phyloP scores from a whole-genome alignment of 345 rosid species.

The Garcia nutans region DNA sequence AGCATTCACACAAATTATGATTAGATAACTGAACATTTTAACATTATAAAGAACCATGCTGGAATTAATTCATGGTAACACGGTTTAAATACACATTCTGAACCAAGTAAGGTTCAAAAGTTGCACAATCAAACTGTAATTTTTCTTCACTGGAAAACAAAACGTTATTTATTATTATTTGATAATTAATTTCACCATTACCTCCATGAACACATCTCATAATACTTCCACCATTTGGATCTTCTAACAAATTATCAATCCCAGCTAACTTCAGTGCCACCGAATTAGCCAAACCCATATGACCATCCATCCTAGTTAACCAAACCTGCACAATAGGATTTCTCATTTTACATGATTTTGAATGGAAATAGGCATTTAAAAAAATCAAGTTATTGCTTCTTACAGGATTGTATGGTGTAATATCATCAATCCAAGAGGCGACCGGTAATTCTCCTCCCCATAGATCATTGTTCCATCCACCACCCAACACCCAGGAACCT shows the following conservation, averaged over 20 bases:
- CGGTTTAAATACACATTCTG: background rate
- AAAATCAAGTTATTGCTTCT: slow-evolving; percentile 22
- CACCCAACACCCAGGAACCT: slow-evolving; percentile 86
- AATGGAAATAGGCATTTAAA: background rate
- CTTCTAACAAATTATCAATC: slow-evolving; percentile 48
- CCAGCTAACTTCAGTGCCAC: slow-evolving; percentile 66
- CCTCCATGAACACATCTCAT: slow-evolving; percentile 59
- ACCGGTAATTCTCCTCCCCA: slow-evolving; percentile 93
- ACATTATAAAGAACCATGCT: background rate
- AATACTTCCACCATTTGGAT: slow-evolving; percentile 76
- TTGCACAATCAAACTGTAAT: background rate
- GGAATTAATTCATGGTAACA: background rate
- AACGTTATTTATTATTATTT: too few species aligned
- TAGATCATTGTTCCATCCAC: slow-evolving; percentile 94
- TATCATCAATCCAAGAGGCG: slow-evolving; percentile 80
- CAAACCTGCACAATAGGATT: slow-evolving; percentile 54
- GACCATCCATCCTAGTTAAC: slow-evolving; percentile 89
- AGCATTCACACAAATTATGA: background rate
- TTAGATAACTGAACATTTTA: background rate
- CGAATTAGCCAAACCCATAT: slow-evolving; percentile 91
- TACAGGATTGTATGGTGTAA: slow-evolving; percentile 78
- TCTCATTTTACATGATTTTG: background rate
- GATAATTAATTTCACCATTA: slow-evolving; percentile 25
- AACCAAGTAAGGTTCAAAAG: background rate
- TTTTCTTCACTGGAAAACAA: background rate